Conservation (phyloP, 2,329 filamentous ascomycete genomes). For the Phyllosticta citribraziliensis region DNA sequence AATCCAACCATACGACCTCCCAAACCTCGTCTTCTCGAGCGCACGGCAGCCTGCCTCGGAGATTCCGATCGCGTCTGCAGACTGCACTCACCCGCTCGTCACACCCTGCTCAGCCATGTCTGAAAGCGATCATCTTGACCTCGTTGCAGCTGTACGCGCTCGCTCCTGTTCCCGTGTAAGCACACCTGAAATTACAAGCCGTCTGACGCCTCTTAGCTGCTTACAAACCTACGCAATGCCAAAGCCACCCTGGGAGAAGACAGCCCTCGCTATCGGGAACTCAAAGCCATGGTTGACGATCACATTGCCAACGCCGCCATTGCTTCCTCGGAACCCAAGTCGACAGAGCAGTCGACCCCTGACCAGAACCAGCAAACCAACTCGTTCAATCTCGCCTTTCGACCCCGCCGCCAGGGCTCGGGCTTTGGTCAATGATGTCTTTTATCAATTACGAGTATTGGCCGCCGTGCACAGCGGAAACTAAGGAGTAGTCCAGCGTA, state of each 20-base stretch:
- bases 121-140: neutral
- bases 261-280: slow-evolving; percentile 22
- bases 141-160: neutral
- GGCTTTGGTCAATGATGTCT: slow-evolving; percentile 2
- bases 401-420: slow-evolving; percentile 3
- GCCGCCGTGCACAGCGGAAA: neutral
- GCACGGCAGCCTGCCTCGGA: no score
- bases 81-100: neutral
- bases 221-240: slow-evolving; percentile 26
- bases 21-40: neutral
- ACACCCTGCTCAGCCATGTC: neutral
- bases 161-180: neutral
- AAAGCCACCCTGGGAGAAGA: slow-evolving; percentile 22
- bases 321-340: neutral
- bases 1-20: neutral
- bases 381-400: slow-evolving; percentile 8
- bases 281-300: slow-evolving; percentile 24
- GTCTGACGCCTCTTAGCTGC: slow-evolving; percentile 18
- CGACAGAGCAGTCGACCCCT: neutral
- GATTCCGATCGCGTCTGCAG: neutral
- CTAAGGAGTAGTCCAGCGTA: slow-evolving; percentile 1
- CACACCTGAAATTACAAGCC: neutral
- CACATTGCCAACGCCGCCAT: slow-evolving; percentile 15
- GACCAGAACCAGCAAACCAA: slow-evolving; percentile 1
- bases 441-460: slow-evolving; percentile 2